Evolutionary conservation across 352 stramenopile species (phyloP), one percentile per base, ranked within the genome.

Genomic region (Phytophthora ramorum): DNA sequence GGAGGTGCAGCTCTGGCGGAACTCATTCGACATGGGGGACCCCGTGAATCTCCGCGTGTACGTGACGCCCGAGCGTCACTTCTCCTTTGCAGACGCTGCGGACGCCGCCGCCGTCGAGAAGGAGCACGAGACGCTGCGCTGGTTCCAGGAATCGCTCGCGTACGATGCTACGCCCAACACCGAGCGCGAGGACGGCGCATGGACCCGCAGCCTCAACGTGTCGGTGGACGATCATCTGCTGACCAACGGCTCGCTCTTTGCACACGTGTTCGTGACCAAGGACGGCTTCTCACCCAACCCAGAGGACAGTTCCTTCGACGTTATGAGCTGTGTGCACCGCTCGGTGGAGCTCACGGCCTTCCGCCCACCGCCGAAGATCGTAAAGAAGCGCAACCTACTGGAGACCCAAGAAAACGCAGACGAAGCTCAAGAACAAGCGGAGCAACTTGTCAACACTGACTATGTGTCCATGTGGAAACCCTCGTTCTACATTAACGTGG

Each of bases 391-490:
- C 46, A 93, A 95, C 37, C 60, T 97, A 57, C 64, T 92, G 35
- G 72, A 78, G 30, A 47, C 51, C 28, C 20, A 68, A 20, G 38
- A 50, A 6, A 54, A 69, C n/a, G 47, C 69, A 10, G 50, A 76
- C 1, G 51, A 71, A 0, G 65, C 59, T 3, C 41, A 67, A 1
- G 54, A 63, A 4, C 69, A 65, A 9, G 58, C 50, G 10, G 20
- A 63, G 10, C 48, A 60, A 8, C 26, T 63, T 2, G 52, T 34
- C 4, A 60, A 48, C 3, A 78, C 78, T 30, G 70, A 75, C 43
- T 93, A 87, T 63, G 73, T 94, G 24, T 76, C 81, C 41, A 88
- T 95, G 81, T 97, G 90, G 89, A 94, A 94, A 48, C 86, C 89
- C 3, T 58, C 66, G 8, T 66, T 96, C 38, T 76, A 73, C 45